These are phyloP conservation scores for Apium graveolens DNA, from an alignment of 129 eudicot genomes.

Conservation along the genomic window DNA sequence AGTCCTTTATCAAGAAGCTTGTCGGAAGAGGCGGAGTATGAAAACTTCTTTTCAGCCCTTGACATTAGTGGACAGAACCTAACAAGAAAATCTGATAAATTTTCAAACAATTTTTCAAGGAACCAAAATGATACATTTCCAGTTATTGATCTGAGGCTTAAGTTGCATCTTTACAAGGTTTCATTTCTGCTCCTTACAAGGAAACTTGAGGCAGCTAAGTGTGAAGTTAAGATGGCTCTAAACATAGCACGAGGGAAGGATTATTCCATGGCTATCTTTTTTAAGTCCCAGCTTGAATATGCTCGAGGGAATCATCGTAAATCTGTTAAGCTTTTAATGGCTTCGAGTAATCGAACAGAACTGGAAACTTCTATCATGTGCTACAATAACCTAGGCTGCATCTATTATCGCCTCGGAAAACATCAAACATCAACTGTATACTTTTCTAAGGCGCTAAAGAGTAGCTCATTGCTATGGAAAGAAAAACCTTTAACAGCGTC, in stretches of 20 bases:
- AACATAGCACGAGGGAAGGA: slow-evolving; percentile 73
- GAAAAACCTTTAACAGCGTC: slow-evolving; percentile 56
- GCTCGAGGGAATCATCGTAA: slow-evolving; percentile 70
- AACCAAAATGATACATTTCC: slow-evolving; percentile 51
- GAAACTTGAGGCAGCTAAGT: slow-evolving; percentile 83
- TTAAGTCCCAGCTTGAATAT: slow-evolving; percentile 87
- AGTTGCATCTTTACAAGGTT: slow-evolving; percentile 74
- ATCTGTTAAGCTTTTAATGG: slow-evolving; percentile 84
- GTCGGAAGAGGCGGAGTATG: slow-evolving; percentile 77
- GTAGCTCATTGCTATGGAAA: slow-evolving; percentile 39
- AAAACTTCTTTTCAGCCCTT: slow-evolving; percentile 53
- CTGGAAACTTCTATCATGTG: slow-evolving; percentile 50
- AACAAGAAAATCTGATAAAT: slow-evolving; percentile 36
- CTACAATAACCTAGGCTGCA: slow-evolving; percentile 87
- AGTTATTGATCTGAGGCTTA: slow-evolving; percentile 51
- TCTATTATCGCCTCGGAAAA: slow-evolving; percentile 65
- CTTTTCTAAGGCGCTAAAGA: slow-evolving; percentile 56
- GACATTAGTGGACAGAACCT: slow-evolving; percentile 51
- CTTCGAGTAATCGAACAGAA: slow-evolving; percentile 50
- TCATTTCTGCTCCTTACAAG: slow-evolving; percentile 60
- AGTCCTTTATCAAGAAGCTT: slow-evolving; percentile 64
- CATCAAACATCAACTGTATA: slow-evolving; percentile 48
- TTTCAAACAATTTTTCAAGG: slow-evolving; percentile 37
- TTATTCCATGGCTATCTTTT: slow-evolving; percentile 60
- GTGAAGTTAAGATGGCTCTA: slow-evolving; percentile 87